phyloP scores from a whole-genome alignment of 2,329 filamentous ascomycete species.

The Trichophyton simii region DNA sequence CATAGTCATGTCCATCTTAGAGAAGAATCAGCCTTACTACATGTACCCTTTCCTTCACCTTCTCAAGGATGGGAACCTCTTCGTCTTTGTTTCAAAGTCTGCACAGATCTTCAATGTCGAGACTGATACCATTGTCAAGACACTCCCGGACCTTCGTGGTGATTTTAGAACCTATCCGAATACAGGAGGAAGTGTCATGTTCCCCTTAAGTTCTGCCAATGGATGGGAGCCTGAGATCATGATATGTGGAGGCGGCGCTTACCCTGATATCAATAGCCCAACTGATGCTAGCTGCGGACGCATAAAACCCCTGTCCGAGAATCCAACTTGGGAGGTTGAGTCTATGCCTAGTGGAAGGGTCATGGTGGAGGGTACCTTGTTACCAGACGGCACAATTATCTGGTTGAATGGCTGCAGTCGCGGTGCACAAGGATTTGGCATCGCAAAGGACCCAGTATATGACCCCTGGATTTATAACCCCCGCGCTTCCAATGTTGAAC shows the following conservation, averaged over 20 bases:
- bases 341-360: conserved; percentile 45
- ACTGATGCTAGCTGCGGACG: conserved; percentile 47
- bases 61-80: conserved; percentile 44
- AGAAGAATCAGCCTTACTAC: conserved; percentile 49
- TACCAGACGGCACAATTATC: conserved; percentile 48
- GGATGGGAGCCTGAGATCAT: conserved; percentile 43
- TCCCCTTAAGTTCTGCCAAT: conserved; percentile 41
- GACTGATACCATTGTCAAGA: conserved; percentile 34
- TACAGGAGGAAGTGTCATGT: conserved; percentile 46
- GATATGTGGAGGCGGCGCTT: conserved; percentile 48
- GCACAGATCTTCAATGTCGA: conserved; percentile 44
- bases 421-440: conserved; percentile 49
- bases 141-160: conserved; percentile 42
- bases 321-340: conserved; percentile 45
- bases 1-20: conserved; percentile 42
- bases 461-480: conserved; percentile 49
- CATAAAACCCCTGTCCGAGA: conserved; percentile 39
- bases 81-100: conserved; percentile 45
- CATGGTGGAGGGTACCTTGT: conserved; percentile 49
- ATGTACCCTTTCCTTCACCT: conserved; percentile 53
- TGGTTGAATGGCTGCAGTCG: conserved; percentile 48
- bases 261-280: conserved; percentile 47
- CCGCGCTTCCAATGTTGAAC: conserved; percentile 36
- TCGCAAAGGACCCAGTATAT: conserved; percentile 42
- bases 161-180: conserved; percentile 49